Evolutionary conservation across 2,329 filamentous ascomycete species (phyloP), one percentile per base, ranked within the genome.

Genomic region (Aspergillus sp.): DNA sequence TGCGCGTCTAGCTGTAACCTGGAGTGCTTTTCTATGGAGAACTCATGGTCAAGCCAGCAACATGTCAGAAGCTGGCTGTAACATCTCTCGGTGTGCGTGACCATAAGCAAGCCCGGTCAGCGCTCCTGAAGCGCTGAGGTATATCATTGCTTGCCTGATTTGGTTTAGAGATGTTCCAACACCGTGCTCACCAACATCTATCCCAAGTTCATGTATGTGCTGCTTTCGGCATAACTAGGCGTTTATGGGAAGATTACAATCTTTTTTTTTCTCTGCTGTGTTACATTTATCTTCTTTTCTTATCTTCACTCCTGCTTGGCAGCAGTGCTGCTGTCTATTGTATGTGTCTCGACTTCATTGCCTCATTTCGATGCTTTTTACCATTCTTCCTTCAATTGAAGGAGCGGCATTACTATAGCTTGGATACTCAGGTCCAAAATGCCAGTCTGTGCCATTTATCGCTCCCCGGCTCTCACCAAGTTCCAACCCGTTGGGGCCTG

Each of bases 151-250:
- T 54, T 57, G 59, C 49, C 15, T 41, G 34, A 8, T 15, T 15
- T 15, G 34, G 34, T 15, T 15, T 41, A 41, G 34, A 41, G 34
- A 41, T 41, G 34, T 13, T 41, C 31, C 50, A 47, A 30, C 50
- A 38, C 19, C 49, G 61, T 17, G 62, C 57, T 60, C 50, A 57
- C 47, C 61, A 57, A 34, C 60, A 47, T 57, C 58, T 53, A 55
- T 56, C 57, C 60, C 50, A 56, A 22, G 58, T 60, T 60, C 50
- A 52, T 64, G 60, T 62, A 60, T 63, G 54, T 61, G 57, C 61
- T 66, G 61, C 62, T 64, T 71, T 66, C 64, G 66, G 70, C 73
- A 75, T 74, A 70, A 68, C 69, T 67, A 69, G 71, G 72, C 70
- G 70, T 69, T 69, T 65, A 64, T 66, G 65, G 66, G 71, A 74